Evolutionary conservation across 2,329 filamentous ascomycete species (phyloP), one percentile per base, ranked within the genome.

Genomic region (Colletotrichum sp.): DNA sequence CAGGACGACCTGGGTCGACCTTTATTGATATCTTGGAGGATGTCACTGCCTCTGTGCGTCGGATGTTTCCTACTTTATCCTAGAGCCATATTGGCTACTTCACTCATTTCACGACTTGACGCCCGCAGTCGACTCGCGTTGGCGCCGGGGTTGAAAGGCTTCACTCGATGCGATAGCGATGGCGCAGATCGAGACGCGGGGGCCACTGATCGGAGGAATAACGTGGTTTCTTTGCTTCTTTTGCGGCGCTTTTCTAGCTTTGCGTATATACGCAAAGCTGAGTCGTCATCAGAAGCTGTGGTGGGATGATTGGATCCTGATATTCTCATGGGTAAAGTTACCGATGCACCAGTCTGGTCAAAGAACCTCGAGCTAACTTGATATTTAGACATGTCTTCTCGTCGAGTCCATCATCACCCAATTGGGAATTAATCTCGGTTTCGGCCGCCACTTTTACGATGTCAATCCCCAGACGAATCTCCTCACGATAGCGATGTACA

Each of bases 151-250:
- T 8, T 10, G 8, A 15, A 4, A 4, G 9, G 8, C 15, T 4
- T 52, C 24, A 34, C 18, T 62, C 36, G 34, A 67, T 72, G 69
- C 26, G 10, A 24, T 39, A 16, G 21, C 30, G 12, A 72, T 72
- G 73, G 39, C 63, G 12, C 7, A 18, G 4, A 39, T 72, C 4
- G 69, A 76, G 44, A 72, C 36, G 24, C n/a, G 71, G 16, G 73
- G 73, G 4, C 69, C 73, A 12, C 26, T 76, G 1, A 68, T 76
- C 26, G 63, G 39, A 26, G 81, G 79, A 10, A 78, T 80, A 6
- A 81, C 79, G 26, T 85, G 83, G 83, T 81, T 82, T 4, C 62
- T 85, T 21, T 77, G 78, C 1, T 71, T 76, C 6, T 75, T 80
- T 2, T 79, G 79, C 36, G 80, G 76, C 4, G 57, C 57, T 4